Evolutionary conservation across 108 stramenopile species (phyloP).

Genomic region (Cyclotella kingstonii): DNA sequence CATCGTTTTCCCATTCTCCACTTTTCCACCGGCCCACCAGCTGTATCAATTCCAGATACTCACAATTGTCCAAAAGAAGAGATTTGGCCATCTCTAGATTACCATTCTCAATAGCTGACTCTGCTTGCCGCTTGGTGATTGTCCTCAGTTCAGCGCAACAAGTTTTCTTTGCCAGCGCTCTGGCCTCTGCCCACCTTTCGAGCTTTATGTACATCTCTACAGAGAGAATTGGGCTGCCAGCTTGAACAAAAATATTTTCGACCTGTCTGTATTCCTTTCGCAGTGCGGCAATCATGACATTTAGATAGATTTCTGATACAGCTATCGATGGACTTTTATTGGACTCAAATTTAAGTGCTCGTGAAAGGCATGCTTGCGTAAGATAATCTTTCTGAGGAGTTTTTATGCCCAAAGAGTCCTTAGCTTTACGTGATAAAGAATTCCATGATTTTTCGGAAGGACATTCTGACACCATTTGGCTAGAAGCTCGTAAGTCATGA

Average conservation of each 20-base stretch:
- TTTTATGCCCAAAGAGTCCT: not conserved
- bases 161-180: constrained; percentile 38
- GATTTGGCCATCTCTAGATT: constrained; percentile 47
- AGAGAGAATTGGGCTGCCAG: constrained; percentile 38
- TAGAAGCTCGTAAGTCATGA: not conserved
- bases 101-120: constrained; percentile 26
- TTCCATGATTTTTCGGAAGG: not conserved
- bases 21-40: not conserved
- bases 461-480: not conserved
- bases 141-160: not conserved
- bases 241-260: constrained; percentile 44
- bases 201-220: constrained; percentile 60
- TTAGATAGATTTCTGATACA: not conserved
- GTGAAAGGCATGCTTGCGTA: not conserved
- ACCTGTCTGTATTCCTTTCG: constrained; percentile 26
- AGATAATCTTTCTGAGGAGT: not conserved
- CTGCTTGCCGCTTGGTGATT: not conserved
- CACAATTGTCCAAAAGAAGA: not conserved
- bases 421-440: not conserved
- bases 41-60: not conserved
- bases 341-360: not conserved
- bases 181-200: constrained; percentile 62
- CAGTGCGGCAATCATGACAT: not conserved
- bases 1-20: not conserved
- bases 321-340: no score